Evolutionary conservation across 306 rosid genomes (phyloP).

Genomic region (Lupinus albus): DNA sequence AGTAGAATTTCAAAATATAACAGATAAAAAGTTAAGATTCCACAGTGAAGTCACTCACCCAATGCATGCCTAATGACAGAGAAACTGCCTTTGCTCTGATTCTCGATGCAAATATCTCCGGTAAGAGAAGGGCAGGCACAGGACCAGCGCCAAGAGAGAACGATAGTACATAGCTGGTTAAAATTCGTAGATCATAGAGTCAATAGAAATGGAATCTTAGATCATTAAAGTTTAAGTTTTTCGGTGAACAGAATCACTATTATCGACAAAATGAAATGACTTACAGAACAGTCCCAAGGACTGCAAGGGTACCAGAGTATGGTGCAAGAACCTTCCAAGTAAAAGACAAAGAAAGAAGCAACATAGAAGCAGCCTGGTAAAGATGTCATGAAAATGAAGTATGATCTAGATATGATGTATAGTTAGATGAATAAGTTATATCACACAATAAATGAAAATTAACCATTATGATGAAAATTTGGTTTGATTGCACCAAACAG

Average conservation of each 20-base stretch:
- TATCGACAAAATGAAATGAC: constrained; percentile 42
- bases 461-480: constrained; percentile 1
- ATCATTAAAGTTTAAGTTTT: not conserved
- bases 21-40: not conserved
- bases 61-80: constrained; percentile 90
- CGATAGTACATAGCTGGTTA: constrained; percentile 83
- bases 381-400: constrained; percentile 9
- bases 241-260: not conserved
- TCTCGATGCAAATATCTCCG: constrained; percentile 96
- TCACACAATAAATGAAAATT: too few species aligned
- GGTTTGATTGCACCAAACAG: not conserved
- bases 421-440: too few species aligned
- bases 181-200: constrained; percentile 35
- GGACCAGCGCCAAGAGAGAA: constrained; percentile 99
- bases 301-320: constrained; percentile 81
- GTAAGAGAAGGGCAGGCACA: constrained; percentile 96
- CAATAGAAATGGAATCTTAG: constrained; percentile 26
- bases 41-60: constrained; percentile 64
- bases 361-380: constrained; percentile 89
- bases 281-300: constrained; percentile 93
- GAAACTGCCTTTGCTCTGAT: constrained; percentile 97
- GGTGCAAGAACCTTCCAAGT: constrained; percentile 84
- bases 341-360: constrained; percentile 83
- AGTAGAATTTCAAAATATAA: constrained; percentile 20
- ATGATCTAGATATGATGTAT: not conserved